phyloP scores from a whole-genome alignment of 2,329 filamentous ascomycete genomes.

The Nectriaceae sp. region DNA sequence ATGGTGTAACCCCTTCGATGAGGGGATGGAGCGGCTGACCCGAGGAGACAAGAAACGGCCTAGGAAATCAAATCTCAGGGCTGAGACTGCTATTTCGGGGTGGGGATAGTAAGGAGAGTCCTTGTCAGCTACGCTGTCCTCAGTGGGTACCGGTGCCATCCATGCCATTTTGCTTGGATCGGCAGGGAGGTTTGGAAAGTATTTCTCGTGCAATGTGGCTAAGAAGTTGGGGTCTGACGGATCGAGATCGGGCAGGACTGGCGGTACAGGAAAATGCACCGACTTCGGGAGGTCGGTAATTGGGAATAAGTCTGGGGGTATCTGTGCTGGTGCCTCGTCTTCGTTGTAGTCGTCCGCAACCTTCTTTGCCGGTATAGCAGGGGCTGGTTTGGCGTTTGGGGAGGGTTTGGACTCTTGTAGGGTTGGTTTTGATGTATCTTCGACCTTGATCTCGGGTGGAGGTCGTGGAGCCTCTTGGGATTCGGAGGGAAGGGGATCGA shows the following conservation, averaged over 20 bases:
- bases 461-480: conserved; percentile 7
- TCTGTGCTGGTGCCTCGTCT: conserved; percentile 43
- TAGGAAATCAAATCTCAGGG: conserved; percentile 86
- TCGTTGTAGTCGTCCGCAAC: conserved; percentile 40
- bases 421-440: conserved; percentile 29
- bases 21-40: conserved; percentile 72
- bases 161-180: conserved; percentile 86
- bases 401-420: conserved; percentile 2
- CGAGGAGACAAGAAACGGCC: conserved; percentile 79
- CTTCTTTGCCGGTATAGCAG: conserved; percentile 22
- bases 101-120: conserved; percentile 82
- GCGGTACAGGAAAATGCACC: conserved; percentile 64
- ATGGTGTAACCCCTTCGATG: conserved; percentile 83
- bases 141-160: conserved; percentile 75
- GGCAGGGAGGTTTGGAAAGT: conserved; percentile 85
- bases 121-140: conserved; percentile 64
- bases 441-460: conserved; percentile 37
- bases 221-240: conserved; percentile 84
- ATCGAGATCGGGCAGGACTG: conserved; percentile 70
- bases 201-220: conserved; percentile 81
- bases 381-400: background rate
- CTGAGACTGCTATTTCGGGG: conserved; percentile 70
- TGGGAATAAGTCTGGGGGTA: conserved; percentile 45
- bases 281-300: conserved; percentile 42
- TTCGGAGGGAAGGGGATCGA: conserved; percentile 36